These are phyloP conservation scores for Lagenidium giganteum DNA, from an alignment of 352 stramenopile genomes.

Conservation along the genomic window DNA sequence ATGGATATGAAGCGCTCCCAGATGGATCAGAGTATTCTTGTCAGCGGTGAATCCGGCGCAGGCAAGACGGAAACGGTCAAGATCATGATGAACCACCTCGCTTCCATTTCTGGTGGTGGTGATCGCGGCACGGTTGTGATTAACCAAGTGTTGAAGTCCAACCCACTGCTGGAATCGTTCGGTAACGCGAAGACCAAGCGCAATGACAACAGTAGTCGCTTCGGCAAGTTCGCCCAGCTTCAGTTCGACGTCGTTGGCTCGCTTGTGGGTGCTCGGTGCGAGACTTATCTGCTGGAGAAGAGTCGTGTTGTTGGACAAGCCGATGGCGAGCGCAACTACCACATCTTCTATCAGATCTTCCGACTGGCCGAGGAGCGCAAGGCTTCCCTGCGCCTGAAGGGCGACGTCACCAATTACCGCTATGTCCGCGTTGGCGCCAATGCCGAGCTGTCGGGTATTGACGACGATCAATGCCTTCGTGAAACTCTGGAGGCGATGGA, in stretches of 20 bases:
- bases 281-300: slow-evolving; percentile 96
- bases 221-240: slow-evolving; percentile 71
- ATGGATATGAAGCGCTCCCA: slow-evolving; percentile 54
- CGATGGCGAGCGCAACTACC: slow-evolving; percentile 93
- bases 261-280: slow-evolving; percentile 50
- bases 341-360: slow-evolving; percentile 96
- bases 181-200: slow-evolving; percentile 73
- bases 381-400: slow-evolving; percentile 43
- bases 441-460: slow-evolving; percentile 38
- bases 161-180: slow-evolving; percentile 63
- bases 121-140: slow-evolving; percentile 57
- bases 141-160: slow-evolving; percentile 64
- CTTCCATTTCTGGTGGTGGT: slow-evolving; percentile 59
- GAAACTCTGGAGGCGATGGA: slow-evolving; percentile 84
- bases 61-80: slow-evolving; percentile 88
- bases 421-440: slow-evolving; percentile 55
- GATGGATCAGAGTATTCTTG: slow-evolving; percentile 84
- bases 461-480: slow-evolving; percentile 53
- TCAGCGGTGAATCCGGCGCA: no score
- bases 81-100: slow-evolving; percentile 83
- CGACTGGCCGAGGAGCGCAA: slow-evolving; percentile 35
- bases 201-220: slow-evolving; percentile 73
- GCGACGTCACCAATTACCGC: slow-evolving; percentile 52
- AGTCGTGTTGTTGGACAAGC: slow-evolving; percentile 88
- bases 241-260: slow-evolving; percentile 54